Evolutionary conservation across 345 rosid species (phyloP).

Genomic region (Moricandia arvensis): DNA sequence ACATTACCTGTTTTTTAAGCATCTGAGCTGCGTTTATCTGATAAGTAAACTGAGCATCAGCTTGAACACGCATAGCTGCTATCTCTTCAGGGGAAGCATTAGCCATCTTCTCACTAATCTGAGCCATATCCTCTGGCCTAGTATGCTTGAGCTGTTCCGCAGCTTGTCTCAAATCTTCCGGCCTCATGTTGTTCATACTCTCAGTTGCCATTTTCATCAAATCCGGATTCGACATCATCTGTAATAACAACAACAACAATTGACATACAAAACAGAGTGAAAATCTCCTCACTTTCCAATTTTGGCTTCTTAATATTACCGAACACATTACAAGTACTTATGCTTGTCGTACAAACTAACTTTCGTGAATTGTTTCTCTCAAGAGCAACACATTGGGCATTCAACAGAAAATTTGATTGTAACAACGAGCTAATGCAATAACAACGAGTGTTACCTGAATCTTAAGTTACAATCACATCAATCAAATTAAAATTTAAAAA

Average conservation of each 20-base stretch:
- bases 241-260: conserved; percentile 22
- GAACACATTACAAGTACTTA: too few relatives aligned
- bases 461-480: neutral
- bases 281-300: too few relatives aligned
- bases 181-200: conserved; percentile 87
- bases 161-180: conserved; percentile 83
- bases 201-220: conserved; percentile 96
- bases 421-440: neutral
- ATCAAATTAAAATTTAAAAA: neutral
- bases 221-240: conserved; percentile 98
- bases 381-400: neutral
- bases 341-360: neutral
- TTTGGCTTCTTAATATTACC: too few relatives aligned
- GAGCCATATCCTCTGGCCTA: conserved; percentile 80
- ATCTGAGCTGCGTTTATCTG: conserved; percentile 75
- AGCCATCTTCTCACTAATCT: conserved; percentile 87
- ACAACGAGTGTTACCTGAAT: neutral
- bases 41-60: conserved; percentile 71
- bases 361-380: neutral
- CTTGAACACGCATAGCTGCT: conserved; percentile 71
- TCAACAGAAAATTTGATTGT: neutral
- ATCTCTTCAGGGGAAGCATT: conserved; percentile 84
- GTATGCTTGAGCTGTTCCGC: conserved; percentile 85
- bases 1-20: conserved; percentile 71
- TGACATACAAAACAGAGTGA: neutral